Evolutionary conservation across 1,284 basidiomycete species (phyloP).

Genomic region (Tilletia caries): DNA sequence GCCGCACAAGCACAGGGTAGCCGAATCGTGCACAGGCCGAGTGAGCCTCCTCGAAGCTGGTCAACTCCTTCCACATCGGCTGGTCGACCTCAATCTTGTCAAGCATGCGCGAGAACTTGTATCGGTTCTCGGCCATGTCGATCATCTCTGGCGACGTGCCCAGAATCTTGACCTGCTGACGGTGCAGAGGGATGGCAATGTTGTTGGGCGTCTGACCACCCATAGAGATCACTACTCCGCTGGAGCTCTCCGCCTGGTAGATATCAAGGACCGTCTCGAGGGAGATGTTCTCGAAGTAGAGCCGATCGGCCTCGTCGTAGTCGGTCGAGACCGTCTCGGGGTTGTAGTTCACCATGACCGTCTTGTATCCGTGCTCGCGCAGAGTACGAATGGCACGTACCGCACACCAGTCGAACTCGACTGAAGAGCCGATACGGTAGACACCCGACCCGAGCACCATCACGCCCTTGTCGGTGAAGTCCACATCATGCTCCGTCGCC

Average conservation of each 20-base stretch:
- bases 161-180: conserved; percentile 95
- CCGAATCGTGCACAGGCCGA: conserved; percentile 57
- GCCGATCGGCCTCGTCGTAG: conserved; percentile 95
- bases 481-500: conserved; percentile 83
- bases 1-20: conserved; percentile 92
- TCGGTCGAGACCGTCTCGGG: conserved; percentile 98
- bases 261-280: conserved; percentile 95
- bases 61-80: conserved; percentile 93
- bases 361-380: conserved; percentile 87
- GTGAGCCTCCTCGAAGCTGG: conserved; percentile 82
- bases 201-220: conserved; percentile 98
- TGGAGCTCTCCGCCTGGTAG: conserved; percentile 83
- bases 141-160: conserved; percentile 99
- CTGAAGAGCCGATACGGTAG: conserved; percentile 96
- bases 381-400: conserved; percentile 93
- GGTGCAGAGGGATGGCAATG: conserved; percentile 86
- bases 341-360: conserved; percentile 99
- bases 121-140: conserved; percentile 96
- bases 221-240: conserved; percentile 93
- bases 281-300: conserved; percentile 98
- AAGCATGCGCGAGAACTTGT: conserved; percentile 96
- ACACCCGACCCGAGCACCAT: conserved; percentile 98
- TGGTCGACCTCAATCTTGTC: conserved; percentile 98
- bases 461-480: conserved; percentile 84
- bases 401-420: conserved; percentile 99